Percentiles rank a stretch among this genome's conserved stretches.
Evolutionary conservation across 495 filamentous ascomycete genomes (phyloP).

Genomic region (Pyrenula aspistea): DNA sequence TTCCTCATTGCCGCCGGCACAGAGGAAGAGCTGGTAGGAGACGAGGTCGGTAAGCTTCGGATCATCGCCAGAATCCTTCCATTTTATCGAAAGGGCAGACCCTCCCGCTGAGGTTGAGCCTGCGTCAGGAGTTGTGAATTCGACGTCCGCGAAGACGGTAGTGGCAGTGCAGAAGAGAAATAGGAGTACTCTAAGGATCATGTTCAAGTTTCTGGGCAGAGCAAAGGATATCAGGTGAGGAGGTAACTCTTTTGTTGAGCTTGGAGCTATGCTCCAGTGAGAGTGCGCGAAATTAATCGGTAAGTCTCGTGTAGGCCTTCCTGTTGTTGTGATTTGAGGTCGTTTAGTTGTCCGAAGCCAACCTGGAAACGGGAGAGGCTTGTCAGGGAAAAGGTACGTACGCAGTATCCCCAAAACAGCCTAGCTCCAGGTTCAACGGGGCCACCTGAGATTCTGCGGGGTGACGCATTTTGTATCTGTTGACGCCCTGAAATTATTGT

Average conservation of each 20-base stretch:
- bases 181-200: conserved; percentile 15
- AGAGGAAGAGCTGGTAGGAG: conserved; percentile 50
- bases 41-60: conserved; percentile 38
- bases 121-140: conserved; percentile 39
- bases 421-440: not conserved
- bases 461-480: not conserved
- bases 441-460: not conserved
- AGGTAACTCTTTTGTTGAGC: no score
- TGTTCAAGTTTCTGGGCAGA: not conserved
- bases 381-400: not conserved
- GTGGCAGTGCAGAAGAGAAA: conserved; percentile 30
- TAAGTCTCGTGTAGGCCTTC: not conserved
- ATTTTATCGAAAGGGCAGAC: conserved; percentile 38
- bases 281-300: not conserved
- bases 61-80: conserved; percentile 41
- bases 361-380: not conserved
- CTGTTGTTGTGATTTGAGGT: not conserved
- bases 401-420: not conserved
- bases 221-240: no score
- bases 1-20: conserved; percentile 46
- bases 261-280: no score
- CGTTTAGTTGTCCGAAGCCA: not conserved
- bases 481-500: not conserved
- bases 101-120: conserved; percentile 33
- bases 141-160: conserved; percentile 39